phyloP scores from a whole-genome alignment of 768 basidiomycete genomes.

The Pleurotus eryngii region DNA sequence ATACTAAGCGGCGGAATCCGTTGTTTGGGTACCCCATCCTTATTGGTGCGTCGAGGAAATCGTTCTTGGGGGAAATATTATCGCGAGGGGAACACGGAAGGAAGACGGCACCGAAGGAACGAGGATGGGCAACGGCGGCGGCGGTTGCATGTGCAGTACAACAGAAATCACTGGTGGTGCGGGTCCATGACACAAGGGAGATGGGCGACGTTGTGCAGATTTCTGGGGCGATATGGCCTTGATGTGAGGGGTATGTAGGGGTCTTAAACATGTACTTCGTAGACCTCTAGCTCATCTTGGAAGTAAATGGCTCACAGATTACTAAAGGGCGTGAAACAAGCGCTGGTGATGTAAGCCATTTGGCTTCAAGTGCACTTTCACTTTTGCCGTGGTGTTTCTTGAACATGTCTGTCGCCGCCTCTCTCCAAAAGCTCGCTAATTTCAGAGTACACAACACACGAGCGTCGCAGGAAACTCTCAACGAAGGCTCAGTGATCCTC shows the following conservation, averaged over 20 bases:
- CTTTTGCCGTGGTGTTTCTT: too few relatives aligned
- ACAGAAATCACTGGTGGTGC: constrained; percentile 66
- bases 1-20: constrained; percentile 34
- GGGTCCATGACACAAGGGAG: constrained; percentile 79
- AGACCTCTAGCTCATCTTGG: too few relatives aligned
- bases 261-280: too few relatives aligned
- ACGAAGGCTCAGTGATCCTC: constrained; percentile 49
- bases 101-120: constrained; percentile 58
- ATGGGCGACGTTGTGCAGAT: constrained; percentile 74
- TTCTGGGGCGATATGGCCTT: constrained; percentile 54
- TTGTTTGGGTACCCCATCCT: constrained; percentile 62
- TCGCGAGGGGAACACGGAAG: constrained; percentile 46
- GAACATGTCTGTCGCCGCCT: constrained; percentile 43
- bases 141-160: constrained; percentile 72
- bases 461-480: constrained; percentile 58
- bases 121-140: constrained; percentile 78
- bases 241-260: too few relatives aligned
- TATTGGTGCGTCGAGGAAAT: constrained; percentile 81
- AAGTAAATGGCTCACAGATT: too few relatives aligned
- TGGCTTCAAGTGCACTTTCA: too few relatives aligned
- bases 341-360: too few relatives aligned
- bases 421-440: constrained; percentile 50
- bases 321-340: too few relatives aligned
- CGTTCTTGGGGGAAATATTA: constrained; percentile 73
- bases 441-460: constrained; percentile 50